These are phyloP conservation scores for Phaeolepiota aurea DNA, from an alignment of 768 basidiomycete genomes.

Conservation along the genomic window DNA sequence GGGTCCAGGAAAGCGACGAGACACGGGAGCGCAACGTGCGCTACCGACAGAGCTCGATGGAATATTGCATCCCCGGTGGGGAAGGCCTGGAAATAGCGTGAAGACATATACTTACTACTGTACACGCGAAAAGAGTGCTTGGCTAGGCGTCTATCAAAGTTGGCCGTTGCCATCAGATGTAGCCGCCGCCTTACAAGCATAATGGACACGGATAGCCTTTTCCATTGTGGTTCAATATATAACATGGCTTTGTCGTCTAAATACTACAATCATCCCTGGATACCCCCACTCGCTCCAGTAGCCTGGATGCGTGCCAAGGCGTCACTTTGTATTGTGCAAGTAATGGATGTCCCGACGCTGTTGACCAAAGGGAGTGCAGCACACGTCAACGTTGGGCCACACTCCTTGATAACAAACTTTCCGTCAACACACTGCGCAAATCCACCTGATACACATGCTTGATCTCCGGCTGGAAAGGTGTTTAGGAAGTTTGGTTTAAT, in stretches of 20 bases:
- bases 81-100: not conserved
- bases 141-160: no score
- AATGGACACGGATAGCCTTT: no score
- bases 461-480: conserved; percentile 25
- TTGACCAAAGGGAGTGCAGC: conserved; percentile 49
- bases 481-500: no score
- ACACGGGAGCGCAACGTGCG: conserved; percentile 10
- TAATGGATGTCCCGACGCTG: conserved; percentile 39
- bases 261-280: conserved; percentile 31
- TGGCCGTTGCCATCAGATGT: no score
- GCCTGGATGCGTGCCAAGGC: conserved; percentile 31
- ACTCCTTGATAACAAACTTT: conserved; percentile 31
- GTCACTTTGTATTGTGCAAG: conserved; percentile 41
- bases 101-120: not conserved
- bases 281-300: conserved; percentile 32
- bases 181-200: no score
- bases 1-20: conserved; percentile 9
- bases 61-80: conserved; percentile 1
- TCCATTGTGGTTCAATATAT: no score
- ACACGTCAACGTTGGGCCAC: conserved; percentile 29
- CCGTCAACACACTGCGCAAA: conserved; percentile 50
- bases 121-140: not conserved
- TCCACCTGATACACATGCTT: conserved; percentile 33
- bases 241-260: no score
- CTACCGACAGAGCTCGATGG: conserved; percentile 4